These are phyloP conservation scores for Arbutus unedo DNA, from an alignment of 148 eudicot species.

Conservation along the genomic window DNA sequence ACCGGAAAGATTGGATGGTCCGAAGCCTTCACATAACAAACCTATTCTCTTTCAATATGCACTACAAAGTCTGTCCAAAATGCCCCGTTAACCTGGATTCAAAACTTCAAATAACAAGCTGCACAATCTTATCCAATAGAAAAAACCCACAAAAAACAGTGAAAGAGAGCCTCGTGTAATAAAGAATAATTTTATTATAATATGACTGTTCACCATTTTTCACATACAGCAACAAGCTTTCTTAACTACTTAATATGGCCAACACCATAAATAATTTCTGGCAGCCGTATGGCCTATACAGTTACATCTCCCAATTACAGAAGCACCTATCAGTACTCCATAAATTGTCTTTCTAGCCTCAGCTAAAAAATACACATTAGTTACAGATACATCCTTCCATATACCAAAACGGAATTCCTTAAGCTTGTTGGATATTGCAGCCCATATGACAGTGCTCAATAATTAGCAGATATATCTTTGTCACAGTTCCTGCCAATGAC, in stretches of 20 bases:
- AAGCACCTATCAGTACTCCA: neutral
- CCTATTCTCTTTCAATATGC: neutral
- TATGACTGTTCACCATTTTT: constrained; percentile 8
- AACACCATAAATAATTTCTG: neutral
- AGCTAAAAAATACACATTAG: neutral
- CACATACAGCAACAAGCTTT: neutral
- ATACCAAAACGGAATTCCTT: neutral
- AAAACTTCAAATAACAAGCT: neutral
- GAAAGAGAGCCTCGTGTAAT: neutral
- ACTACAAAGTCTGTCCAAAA: neutral
- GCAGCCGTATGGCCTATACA: neutral
- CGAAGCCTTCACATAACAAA: neutral
- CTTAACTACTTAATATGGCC: neutral
- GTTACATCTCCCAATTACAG: neutral
- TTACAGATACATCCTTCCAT: neutral
- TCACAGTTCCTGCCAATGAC: neutral
- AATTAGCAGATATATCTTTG: constrained; percentile 3
- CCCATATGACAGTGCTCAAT: neutral
- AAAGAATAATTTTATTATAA: constrained; percentile 10
- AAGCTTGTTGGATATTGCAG: neutral
- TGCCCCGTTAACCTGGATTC: too few relatives aligned
- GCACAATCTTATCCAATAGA: neutral
- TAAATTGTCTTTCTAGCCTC: neutral
- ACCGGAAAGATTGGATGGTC: too few relatives aligned
- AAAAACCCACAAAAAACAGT: neutral